These are phyloP conservation scores for Trapa bicornis DNA, from an alignment of 345 rosid species.

Conservation along the genomic window DNA sequence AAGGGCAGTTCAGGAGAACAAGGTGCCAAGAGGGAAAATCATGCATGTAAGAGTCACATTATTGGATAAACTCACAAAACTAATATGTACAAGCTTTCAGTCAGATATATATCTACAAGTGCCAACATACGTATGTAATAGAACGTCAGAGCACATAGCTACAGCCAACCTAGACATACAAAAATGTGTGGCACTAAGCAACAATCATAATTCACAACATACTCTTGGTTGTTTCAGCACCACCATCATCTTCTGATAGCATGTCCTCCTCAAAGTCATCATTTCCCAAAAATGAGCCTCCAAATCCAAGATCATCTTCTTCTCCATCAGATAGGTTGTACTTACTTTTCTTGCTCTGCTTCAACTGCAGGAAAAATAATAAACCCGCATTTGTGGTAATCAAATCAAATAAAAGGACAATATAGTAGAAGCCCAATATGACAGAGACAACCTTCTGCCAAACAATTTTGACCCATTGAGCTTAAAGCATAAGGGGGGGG, in stretches of 20 bases:
- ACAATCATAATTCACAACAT: neutral
- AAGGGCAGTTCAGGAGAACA: neutral
- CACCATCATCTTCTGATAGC: constrained; percentile 42
- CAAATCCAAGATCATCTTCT: constrained; percentile 45
- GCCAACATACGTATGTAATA: neutral
- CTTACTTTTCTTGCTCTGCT: constrained; percentile 49
- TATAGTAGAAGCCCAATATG: neutral
- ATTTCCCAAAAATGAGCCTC: constrained; percentile 28
- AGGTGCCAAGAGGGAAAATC: neutral
- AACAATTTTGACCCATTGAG: neutral
- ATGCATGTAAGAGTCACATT: neutral
- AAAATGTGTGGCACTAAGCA: too few species aligned
- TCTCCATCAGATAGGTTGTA: constrained; percentile 88
- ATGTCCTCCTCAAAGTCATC: constrained; percentile 75
- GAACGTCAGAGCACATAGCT: neutral
- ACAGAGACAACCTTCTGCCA: neutral
- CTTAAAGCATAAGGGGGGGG: too few species aligned
- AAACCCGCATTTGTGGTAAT: neutral
- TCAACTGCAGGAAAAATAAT: constrained; percentile 25
- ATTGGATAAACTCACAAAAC: neutral
- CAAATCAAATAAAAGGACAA: neutral
- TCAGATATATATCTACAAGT: neutral
- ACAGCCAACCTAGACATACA: too few species aligned
- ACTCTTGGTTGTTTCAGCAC: constrained; percentile 20
- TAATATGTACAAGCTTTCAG: neutral